Evolutionary conservation across 2,329 filamentous ascomycete species (phyloP).

Genomic region (Basipetospora chlamydospora): DNA sequence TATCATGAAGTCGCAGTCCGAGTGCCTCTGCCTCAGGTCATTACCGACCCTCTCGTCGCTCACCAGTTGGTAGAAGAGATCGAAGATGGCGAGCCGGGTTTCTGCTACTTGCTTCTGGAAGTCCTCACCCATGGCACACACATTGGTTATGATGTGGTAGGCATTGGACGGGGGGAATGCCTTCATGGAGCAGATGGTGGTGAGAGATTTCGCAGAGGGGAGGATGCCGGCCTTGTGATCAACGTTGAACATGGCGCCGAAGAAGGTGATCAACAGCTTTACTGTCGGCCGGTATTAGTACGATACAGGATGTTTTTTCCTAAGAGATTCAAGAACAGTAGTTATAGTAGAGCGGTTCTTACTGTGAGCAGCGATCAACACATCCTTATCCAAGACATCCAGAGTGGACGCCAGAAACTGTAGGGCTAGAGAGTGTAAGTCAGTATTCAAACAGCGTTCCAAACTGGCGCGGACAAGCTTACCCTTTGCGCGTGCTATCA

Average conservation of each 20-base stretch:
- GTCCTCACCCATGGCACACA: slow-evolving; percentile 39
- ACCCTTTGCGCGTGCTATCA: slow-evolving; percentile 40
- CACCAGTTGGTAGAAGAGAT: slow-evolving; percentile 30
- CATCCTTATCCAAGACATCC: slow-evolving; percentile 27
- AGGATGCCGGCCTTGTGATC: slow-evolving; percentile 45
- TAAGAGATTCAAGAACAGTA: neutral
- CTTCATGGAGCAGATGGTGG: slow-evolving; percentile 32
- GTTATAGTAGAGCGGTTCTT: slow-evolving; percentile 3
- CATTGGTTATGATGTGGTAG: slow-evolving; percentile 31
- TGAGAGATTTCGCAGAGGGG: slow-evolving; percentile 37
- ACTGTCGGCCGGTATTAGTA: slow-evolving; percentile 17
- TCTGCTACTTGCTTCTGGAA: slow-evolving; percentile 37
- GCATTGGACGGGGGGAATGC: slow-evolving; percentile 34
- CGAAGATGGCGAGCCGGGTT: slow-evolving; percentile 37
- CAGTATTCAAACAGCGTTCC: slow-evolving; percentile 4
- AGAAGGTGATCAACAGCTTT: slow-evolving; percentile 36
- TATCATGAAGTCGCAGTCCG: slow-evolving; percentile 29
- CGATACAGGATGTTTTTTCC: too few species aligned
- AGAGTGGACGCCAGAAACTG: slow-evolving; percentile 42
- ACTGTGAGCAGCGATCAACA: slow-evolving; percentile 37
- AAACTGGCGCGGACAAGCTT: neutral
- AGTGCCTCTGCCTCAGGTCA: slow-evolving; percentile 27
- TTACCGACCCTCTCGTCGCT: slow-evolving; percentile 24
- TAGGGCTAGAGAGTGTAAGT: slow-evolving; percentile 24
- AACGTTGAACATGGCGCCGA: slow-evolving; percentile 42